Evolutionary conservation across 2,329 filamentous ascomycete genomes (phyloP), one percentile per base, ranked within the genome.

Genomic region (Alternaria sp.): DNA sequence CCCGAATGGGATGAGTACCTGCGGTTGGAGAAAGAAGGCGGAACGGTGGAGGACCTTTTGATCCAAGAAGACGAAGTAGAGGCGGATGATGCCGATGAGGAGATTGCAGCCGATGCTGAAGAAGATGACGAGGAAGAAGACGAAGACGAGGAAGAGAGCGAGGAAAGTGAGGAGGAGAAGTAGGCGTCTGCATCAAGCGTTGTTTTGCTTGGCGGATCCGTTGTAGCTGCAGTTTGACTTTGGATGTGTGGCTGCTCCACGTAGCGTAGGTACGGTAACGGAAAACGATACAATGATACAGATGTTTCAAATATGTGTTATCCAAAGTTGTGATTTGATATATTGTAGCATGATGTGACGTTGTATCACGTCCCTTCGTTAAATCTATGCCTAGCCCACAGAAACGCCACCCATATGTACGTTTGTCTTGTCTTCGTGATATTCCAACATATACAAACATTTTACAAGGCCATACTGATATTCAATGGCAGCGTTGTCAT

Each of bases 1-100:
- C 95, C 95, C 0, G 93, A 97, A 75, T 99, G 96, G 96, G 92
- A 97, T 5, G 91, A 96, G 80, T 97, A 93, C 84, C 78, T 98
- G 71, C 86, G 87, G 75, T 78, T 97, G 66, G 96, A 98, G 83
- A 87, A 86, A 62, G 90, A 93, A 72, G 91, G 91, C 4, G 85
- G 84, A 4, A 78, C 81, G 54, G 81, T 81, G 32, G 80, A 80
- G 45, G 79, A 79, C 58, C 65, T 74, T 60, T 57, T 73, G 36
- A 63, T 75, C 10, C 76, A 70, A 28, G 77, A 74, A 17, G 74
- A 73, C 8, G 78, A 74, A 21, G 77, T 67, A 6, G 77, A 73
- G 40, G 77, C 71, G 17, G 77, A 70, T 40, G 75, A 69, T 17
- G 79, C 73, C 26, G 77, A 74, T 46, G 76, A 75, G 46, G 76